phyloP scores from a whole-genome alignment of 1,139 yeast genomes.

The Saccharomycopsis hybrid region DNA sequence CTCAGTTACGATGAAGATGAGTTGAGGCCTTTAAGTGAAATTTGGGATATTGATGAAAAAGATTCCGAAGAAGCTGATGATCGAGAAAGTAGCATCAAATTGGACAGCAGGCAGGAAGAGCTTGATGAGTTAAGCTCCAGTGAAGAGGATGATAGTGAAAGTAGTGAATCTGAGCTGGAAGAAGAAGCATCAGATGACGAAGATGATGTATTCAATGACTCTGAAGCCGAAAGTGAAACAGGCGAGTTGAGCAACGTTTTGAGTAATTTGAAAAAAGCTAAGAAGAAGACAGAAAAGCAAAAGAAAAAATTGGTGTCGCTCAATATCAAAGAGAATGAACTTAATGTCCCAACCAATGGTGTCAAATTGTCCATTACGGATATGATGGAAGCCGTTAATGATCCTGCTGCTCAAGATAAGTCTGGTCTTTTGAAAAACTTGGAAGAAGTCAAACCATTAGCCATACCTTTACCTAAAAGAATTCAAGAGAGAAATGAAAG shows the following conservation, averaged over 20 bases:
- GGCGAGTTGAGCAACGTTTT: conserved; percentile 27
- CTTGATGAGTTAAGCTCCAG: conserved; percentile 31
- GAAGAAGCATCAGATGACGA: conserved; percentile 26
- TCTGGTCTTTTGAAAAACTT: conserved; percentile 45
- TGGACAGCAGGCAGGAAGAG: conserved; percentile 29
- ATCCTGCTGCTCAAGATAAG: conserved; percentile 36
- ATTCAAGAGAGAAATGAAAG: conserved; percentile 85
- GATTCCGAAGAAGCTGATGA: conserved; percentile 24
- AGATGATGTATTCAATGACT: conserved; percentile 25
- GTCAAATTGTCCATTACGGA: conserved; percentile 60
- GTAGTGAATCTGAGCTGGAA: conserved; percentile 23
- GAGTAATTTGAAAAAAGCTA: conserved; percentile 23
- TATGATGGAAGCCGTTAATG: conserved; percentile 57
- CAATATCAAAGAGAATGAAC: conserved; percentile 64
- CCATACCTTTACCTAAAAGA: conserved; percentile 79
- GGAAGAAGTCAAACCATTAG: conserved; percentile 38
- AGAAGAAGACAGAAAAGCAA: conserved; percentile 30
- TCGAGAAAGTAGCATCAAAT: conserved; percentile 23
- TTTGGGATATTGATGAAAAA: conserved; percentile 77
- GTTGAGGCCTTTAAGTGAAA: conserved; percentile 70
- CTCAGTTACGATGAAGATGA: conserved; percentile 53
- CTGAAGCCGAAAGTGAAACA: conserved; percentile 27
- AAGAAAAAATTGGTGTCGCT: conserved; percentile 43
- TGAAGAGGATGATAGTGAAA: conserved; percentile 32
- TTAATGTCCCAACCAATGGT: conserved; percentile 54